Conservation (phyloP, 78 protist genomes). For the Dictyostelium firmibasis region DNA sequence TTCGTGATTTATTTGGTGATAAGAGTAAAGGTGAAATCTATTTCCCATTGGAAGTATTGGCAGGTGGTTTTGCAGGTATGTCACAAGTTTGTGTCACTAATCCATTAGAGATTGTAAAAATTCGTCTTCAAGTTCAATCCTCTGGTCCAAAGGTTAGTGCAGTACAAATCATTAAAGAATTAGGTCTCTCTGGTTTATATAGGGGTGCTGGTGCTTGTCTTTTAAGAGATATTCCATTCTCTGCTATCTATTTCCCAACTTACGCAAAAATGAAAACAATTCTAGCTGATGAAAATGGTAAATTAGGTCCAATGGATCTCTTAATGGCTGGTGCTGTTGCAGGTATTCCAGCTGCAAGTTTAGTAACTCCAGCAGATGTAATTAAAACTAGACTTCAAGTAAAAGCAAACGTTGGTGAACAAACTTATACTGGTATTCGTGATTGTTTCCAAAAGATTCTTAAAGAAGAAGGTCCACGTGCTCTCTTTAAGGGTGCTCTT, state of each 20-base stretch:
- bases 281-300: slow-evolving; percentile 81
- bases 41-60: slow-evolving; percentile 87
- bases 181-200: slow-evolving; percentile 88
- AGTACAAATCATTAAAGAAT: slow-evolving; percentile 38
- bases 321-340: slow-evolving; percentile 87
- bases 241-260: slow-evolving; percentile 90
- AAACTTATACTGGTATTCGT: slow-evolving; percentile 82
- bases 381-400: slow-evolving; percentile 90
- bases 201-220: slow-evolving; percentile 89
- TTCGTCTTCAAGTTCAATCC: slow-evolving; percentile 85
- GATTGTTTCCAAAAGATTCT: slow-evolving; percentile 81
- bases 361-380: slow-evolving; percentile 89
- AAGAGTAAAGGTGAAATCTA: slow-evolving; percentile 82
- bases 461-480: slow-evolving; percentile 83
- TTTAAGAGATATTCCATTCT: slow-evolving; percentile 89
- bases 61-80: slow-evolving; percentile 90
- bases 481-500: slow-evolving; percentile 85
- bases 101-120: slow-evolving; percentile 92
- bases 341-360: slow-evolving; percentile 84
- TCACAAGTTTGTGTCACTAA: slow-evolving; percentile 89
- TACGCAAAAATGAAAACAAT: slow-evolving; percentile 81
- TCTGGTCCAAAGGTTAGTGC: slow-evolving; percentile 45
- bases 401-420: slow-evolving; percentile 84
- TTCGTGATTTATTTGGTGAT: slow-evolving; percentile 77
- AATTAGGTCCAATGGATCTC: slow-evolving; percentile 50